These are phyloP conservation scores for Cicer cuneatum DNA, from an alignment of 306 rosid genomes.

Conservation along the genomic window DNA sequence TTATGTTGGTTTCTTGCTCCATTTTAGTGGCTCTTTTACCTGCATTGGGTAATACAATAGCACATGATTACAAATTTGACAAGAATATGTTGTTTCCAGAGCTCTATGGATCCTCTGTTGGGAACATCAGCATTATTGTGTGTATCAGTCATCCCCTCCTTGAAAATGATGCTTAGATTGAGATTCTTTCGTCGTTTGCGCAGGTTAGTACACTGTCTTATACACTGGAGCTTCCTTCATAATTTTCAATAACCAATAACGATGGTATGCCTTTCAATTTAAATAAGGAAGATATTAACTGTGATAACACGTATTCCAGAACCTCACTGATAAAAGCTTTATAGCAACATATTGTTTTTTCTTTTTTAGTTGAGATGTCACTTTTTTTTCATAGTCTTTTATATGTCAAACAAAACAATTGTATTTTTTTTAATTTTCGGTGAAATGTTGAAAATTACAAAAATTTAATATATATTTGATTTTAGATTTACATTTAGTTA, in stretches of 20 bases:
- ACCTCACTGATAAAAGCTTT: conserved; percentile 4
- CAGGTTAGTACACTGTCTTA: conserved; percentile 55
- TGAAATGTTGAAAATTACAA: conserved; percentile 25
- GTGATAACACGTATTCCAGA: not conserved
- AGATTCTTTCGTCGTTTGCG: conserved; percentile 62
- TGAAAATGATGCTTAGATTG: conserved; percentile 60
- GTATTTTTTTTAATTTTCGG: not conserved
- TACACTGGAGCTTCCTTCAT: conserved; percentile 30
- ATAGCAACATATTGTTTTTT: not conserved
- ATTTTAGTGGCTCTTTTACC: conserved; percentile 6
- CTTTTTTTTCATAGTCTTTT: no score
- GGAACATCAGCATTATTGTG: conserved; percentile 64
- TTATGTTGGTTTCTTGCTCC: conserved; percentile 36
- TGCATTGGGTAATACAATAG: conserved; percentile 4
- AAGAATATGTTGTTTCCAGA: conserved; percentile 57
- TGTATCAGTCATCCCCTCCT: conserved; percentile 56
- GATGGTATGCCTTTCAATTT: conserved; percentile 34
- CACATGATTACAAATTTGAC: conserved; percentile 38
- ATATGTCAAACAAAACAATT: not conserved
- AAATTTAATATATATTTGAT: conserved; percentile 19
- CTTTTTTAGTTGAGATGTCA: not conserved
- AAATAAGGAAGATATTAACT: conserved; percentile 1
- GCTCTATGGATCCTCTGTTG: conserved; percentile 78
- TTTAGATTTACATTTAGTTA: conserved; percentile 19
- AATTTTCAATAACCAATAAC: conserved; percentile 11